Base-by-base conservation (phyloP, 2,329 filamentous ascomycete genomes). In the Juglanconis juglandina region DNA sequence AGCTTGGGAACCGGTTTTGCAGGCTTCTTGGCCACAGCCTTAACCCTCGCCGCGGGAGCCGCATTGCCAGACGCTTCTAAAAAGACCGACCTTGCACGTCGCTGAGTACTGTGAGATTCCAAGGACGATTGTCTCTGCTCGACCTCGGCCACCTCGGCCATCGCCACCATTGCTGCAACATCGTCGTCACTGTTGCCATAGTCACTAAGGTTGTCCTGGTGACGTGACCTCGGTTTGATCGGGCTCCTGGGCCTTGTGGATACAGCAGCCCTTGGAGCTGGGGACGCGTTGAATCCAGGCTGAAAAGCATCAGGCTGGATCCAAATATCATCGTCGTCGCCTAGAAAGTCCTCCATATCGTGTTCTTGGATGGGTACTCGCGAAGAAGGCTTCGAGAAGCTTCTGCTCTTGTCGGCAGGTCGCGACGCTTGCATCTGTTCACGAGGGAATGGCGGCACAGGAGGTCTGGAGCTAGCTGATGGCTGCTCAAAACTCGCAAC, bases 61-160 rank as follows among this genome's bases (percentile, higher is more conserved):
- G 68, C 67, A 59, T 84, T 85, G 5, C 80, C 81, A 4, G 81
- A 82, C 1, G 77, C 79, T 64, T 82, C 77, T 1, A 73, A 74
- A 17, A 84, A 75, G 0, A 75, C 75, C 5, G 73, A 68, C 7
- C 80, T 76, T 5, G 59, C 61, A 24, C 65, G 46, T 32, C 32
- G 68, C 52, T 46, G 66, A 8, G 61, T 56, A 33, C 63, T 55
- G 42, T 41, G 63, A n/a, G 49, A 65, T 58, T 69, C 68, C 17
- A 67, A 67, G 2, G 70, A 72, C 7, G 72, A 72, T 62, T 79
- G 75, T 14, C 72, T 73, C 62, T 72, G 72, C 63, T 84, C 81
- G 42, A 80, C 75, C 62, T 83, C 75, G 11, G 79, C 81, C 56
- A 80, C 75, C 62, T 83, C 75, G 10, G 79, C 81, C 58, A 82